A percentile compares a stretch with the other conserved stretches of the same genome.
phyloP scores from a whole-genome alignment of 164 flowering plant species.

The Magnolia changhungtana region DNA sequence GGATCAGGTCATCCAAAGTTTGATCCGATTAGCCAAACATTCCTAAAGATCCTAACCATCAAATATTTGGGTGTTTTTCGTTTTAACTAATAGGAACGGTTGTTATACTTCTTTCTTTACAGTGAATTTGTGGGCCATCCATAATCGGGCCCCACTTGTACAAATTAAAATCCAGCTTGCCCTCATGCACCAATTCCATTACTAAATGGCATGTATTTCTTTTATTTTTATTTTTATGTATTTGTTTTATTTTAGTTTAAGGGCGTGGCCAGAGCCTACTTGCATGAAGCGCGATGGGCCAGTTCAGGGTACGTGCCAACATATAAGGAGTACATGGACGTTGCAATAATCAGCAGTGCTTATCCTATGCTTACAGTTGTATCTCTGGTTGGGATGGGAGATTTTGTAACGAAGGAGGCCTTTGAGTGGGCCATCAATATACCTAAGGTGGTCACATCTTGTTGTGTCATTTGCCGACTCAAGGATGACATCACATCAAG shows the following conservation, averaged over 20 bases:
- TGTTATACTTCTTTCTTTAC: not conserved
- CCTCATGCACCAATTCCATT: not conserved
- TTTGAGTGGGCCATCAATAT: conserved; percentile 27
- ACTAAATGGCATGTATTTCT: too few species aligned
- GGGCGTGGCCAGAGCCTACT: not conserved
- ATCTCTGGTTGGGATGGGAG: conserved; percentile 24
- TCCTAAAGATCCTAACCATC: too few species aligned
- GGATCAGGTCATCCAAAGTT: too few species aligned
- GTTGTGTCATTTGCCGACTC: not conserved
- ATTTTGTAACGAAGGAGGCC: conserved; percentile 22
- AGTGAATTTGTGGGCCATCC: not conserved
- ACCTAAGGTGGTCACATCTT: conserved; percentile 19
- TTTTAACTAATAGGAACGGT: too few species aligned
- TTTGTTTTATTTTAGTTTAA: not conserved
- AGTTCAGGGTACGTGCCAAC: conserved; percentile 23
- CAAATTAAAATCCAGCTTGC: not conserved
- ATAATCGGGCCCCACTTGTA: not conserved
- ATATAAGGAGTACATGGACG: conserved; percentile 27
- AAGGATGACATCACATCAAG: not conserved
- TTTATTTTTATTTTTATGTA: not conserved
- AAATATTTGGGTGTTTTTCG: too few species aligned
- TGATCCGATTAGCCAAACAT: too few species aligned
- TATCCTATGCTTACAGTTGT: conserved; percentile 12
- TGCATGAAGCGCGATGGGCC: conserved; percentile 36
- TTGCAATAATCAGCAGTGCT: conserved; percentile 6